Evolutionary conservation across 73 alveolate genomes (phyloP).

Genomic region (Stentor roeselii): DNA sequence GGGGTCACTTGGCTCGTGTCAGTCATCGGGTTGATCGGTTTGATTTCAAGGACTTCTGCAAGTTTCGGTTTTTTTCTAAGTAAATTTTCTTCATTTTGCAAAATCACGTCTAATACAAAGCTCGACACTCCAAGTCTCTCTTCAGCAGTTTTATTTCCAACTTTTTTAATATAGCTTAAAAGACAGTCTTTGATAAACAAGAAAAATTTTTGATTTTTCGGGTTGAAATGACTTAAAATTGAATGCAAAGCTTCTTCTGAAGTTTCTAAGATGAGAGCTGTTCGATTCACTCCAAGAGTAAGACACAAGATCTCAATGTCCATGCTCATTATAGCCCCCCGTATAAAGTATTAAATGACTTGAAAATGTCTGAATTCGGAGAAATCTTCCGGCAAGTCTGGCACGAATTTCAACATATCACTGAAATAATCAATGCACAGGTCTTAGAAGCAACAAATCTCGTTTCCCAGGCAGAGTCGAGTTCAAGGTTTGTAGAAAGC

Average conservation of each 20-base stretch:
- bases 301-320: neutral
- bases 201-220: neutral
- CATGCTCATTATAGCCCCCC: neutral
- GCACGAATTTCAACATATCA: too few relatives aligned
- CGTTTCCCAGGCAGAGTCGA: too few relatives aligned
- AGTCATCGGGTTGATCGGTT: too few relatives aligned
- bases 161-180: neutral
- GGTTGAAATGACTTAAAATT: neutral
- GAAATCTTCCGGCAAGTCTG: too few relatives aligned
- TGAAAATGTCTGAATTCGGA: too few relatives aligned
- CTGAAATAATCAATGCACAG: too few relatives aligned
- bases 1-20: neutral
- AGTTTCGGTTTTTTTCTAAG: neutral
- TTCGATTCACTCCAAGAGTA: neutral
- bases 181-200: constrained; percentile 3
- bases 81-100: neutral
- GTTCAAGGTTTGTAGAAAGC: too few relatives aligned
- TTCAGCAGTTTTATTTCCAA: neutral
- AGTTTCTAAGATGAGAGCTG: neutral
- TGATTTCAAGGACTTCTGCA: neutral
- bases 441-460: too few relatives aligned
- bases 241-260: neutral
- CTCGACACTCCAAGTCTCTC: neutral
- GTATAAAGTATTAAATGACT: too few relatives aligned
- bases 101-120: neutral